A percentile compares a stretch with the other conserved stretches of the same genome.
Evolutionary conservation across 768 basidiomycete genomes (phyloP).

Genomic region (Lentinula aciculospora): DNA sequence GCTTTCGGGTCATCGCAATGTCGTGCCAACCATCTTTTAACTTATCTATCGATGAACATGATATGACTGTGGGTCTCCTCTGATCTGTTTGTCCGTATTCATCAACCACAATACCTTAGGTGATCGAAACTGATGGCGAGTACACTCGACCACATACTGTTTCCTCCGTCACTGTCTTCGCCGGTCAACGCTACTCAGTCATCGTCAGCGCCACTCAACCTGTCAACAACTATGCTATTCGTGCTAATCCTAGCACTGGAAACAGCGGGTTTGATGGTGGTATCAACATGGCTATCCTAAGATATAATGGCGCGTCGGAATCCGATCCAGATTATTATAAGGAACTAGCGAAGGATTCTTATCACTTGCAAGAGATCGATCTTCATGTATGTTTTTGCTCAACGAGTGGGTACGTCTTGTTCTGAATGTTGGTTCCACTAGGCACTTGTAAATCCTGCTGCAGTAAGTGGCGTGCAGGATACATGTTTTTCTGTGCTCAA

Average conservation of each 20-base stretch:
- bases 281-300: constrained; percentile 32
- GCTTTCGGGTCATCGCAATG: constrained; percentile 24
- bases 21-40: constrained; percentile 20
- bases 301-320: constrained; percentile 21
- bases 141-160: constrained; percentile 20
- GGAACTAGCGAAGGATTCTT: background rate
- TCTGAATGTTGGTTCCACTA: background rate
- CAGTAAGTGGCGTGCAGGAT: no score
- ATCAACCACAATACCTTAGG: no score
- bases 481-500: background rate
- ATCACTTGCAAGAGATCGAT: constrained; percentile 11
- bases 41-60: constrained; percentile 25
- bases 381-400: constrained; percentile 10
- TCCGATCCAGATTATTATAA: constrained; percentile 9
- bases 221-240: constrained; percentile 29
- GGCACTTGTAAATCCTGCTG: constrained; percentile 9
- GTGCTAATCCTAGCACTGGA: constrained; percentile 14
- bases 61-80: constrained; percentile 20
- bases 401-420: no score
- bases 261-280: constrained; percentile 9
- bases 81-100: no score
- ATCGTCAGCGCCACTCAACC: constrained; percentile 18
- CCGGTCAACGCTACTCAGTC: constrained; percentile 15
- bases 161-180: constrained; percentile 6
- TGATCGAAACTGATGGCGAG: constrained; percentile 18